Percentiles rank a stretch among this genome's conserved stretches.
Evolutionary conservation across 2,329 filamentous ascomycete species (phyloP).

Genomic region (Clonostachys byssicola): DNA sequence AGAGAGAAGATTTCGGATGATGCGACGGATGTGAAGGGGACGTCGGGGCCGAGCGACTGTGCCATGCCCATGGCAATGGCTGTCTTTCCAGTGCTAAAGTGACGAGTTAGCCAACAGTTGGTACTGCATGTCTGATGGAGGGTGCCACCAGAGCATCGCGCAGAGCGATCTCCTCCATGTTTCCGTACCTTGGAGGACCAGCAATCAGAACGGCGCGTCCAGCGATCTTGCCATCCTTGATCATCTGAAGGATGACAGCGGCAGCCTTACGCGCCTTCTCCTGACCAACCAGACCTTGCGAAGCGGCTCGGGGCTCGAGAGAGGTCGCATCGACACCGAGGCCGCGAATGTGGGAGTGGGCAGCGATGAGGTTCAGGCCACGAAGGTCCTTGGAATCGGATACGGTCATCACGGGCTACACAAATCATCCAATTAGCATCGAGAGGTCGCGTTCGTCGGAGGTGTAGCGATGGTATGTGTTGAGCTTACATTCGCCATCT

Average conservation of each 20-base stretch:
- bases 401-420: conserved; percentile 66
- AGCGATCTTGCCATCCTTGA: conserved; percentile 97
- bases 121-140: not conserved
- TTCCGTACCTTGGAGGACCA: conserved; percentile 72
- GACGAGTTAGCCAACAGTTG: not conserved
- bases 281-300: conserved; percentile 93
- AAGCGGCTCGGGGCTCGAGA: conserved; percentile 77
- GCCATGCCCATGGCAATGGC: conserved; percentile 99
- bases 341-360: conserved; percentile 96
- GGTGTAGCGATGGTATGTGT: no score
- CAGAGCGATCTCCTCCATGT: not conserved
- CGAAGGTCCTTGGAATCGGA: conserved; percentile 94
- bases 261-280: conserved; percentile 95
- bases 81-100: conserved; percentile 84
- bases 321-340: conserved; percentile 90
- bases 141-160: conserved; percentile 8
- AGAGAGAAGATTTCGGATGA: conserved; percentile 97
- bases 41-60: conserved; percentile 88
- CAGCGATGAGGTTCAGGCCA: conserved; percentile 94
- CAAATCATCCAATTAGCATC: no score
- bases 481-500: no score
- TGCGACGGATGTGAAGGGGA: conserved; percentile 93
- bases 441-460: no score
- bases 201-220: conserved; percentile 92
- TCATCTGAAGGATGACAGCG: conserved; percentile 96